Base-by-base conservation (phyloP, 2,329 filamentous ascomycete genomes). In the Pseudogymnoascus sp. region DNA sequence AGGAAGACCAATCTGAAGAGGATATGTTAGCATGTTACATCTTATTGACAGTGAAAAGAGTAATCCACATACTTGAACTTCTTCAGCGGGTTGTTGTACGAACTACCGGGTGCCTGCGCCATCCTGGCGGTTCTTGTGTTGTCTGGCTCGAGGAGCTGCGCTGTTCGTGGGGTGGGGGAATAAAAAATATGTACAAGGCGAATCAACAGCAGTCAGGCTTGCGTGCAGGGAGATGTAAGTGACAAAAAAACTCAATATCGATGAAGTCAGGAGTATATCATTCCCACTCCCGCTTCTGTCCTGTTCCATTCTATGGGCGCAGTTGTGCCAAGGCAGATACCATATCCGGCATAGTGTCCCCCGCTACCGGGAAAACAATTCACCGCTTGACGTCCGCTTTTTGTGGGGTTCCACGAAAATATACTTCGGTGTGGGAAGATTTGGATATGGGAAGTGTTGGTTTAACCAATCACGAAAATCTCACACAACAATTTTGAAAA, bases 71-170 rank as follows among this genome's bases (percentile, higher is more conserved):
- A 97, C 92, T 99, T 99, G 88, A 97, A 99, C 79, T 99, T 99
- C 89, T 99, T 99, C 79, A 99, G 82, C 72, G 94, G 94, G 82
- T 97, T 97, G 77, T 95, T 97, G 83, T 97, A 99, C 67, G 90
- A 90, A 76, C 89, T 90, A 73, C 87, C 87, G 69, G 85, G 87
- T 70, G 86, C 80, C 78, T 91, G 86, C 76, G 92, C 90, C 92
- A 96, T 96, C 74, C 74, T 84, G 76, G 73, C 70, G 65, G 67
- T 40, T 59, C 18, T 37, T 4, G 25, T 39, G 58, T 33, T 37
- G 18, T 58, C 62, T 55, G 29, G 48, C 27, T 55, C 29, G 48
- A 18, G 48, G 48, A 55, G 48, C 48, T 55, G 29, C 48, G 48
- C n/a, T 55, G 27, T 55, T 33, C 27, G 48, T 55, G 48, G 29